phyloP scores from a whole-genome alignment of 2,329 filamentous ascomycete species.

The Paradendryphiella salina region DNA sequence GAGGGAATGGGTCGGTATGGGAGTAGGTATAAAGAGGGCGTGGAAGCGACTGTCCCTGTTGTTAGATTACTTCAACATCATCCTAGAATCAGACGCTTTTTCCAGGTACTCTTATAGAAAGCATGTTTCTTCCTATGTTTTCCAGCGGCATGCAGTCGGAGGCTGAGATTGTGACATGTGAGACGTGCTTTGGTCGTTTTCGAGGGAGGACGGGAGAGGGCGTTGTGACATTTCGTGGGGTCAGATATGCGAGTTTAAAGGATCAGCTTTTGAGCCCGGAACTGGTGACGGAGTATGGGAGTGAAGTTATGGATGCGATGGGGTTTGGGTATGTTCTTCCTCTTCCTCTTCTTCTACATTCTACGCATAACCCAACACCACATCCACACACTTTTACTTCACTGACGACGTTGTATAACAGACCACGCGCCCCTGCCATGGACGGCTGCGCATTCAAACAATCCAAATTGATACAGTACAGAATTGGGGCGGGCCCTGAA shows the following conservation, averaged over 20 bases:
- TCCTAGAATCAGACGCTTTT: too few relatives aligned
- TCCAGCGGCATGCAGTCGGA: neutral
- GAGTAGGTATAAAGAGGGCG: too few relatives aligned
- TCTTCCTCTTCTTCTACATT: neutral
- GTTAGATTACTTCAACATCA: too few relatives aligned
- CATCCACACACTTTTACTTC: too few relatives aligned
- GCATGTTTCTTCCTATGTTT: neutral
- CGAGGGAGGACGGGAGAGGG: slow-evolving; percentile 15
- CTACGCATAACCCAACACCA: too few relatives aligned
- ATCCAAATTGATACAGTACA: slow-evolving; percentile 27
- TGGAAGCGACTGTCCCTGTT: too few relatives aligned
- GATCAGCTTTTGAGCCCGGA: slow-evolving; percentile 39
- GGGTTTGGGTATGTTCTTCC: slow-evolving; percentile 32
- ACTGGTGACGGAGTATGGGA: slow-evolving; percentile 24
- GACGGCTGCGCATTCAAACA: slow-evolving; percentile 27
- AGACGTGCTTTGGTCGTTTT: slow-evolving; percentile 18
- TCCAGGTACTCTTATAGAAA: too few relatives aligned
- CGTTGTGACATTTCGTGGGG: slow-evolving; percentile 35
- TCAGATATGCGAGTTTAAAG: slow-evolving; percentile 41
- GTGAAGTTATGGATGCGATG: slow-evolving; percentile 31
- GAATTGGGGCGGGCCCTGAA: slow-evolving; percentile 6
- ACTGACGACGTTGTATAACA: neutral
- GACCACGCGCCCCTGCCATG: slow-evolving; percentile 22
- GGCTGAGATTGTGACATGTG: neutral
- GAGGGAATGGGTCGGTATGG: too few relatives aligned